These are phyloP conservation scores for Tanacetum coccineum DNA, from an alignment of 129 eudicot species.

Conservation along the genomic window DNA sequence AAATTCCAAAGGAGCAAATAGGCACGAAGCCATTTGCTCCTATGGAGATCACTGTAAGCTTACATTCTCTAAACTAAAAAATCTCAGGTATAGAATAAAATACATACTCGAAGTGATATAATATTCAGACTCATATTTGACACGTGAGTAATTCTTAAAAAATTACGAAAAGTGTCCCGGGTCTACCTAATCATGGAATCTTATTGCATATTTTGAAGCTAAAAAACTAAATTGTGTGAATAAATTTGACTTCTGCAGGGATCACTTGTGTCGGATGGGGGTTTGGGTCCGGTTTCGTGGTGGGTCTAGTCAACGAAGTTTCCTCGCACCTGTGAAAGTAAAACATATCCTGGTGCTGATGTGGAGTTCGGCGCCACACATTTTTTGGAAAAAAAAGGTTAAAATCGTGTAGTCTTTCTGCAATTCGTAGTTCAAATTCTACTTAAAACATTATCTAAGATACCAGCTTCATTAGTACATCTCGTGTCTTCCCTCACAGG, in stretches of 20 bases:
- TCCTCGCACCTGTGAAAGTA: not conserved
- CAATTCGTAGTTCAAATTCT: not conserved
- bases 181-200: not conserved
- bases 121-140: too few species aligned
- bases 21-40: slow-evolving; percentile 73
- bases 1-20: slow-evolving; percentile 69
- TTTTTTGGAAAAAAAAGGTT: not conserved
- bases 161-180: too few species aligned
- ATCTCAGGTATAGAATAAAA: too few species aligned
- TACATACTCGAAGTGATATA: not conserved
- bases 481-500: too few species aligned
- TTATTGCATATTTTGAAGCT: not conserved
- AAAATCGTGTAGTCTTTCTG: not conserved
- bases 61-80: not conserved
- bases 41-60: slow-evolving; percentile 81
- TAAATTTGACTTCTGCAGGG: slow-evolving; percentile 31
- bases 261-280: slow-evolving; percentile 29
- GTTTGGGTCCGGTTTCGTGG: slow-evolving; percentile 36
- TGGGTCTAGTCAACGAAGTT: slow-evolving; percentile 24
- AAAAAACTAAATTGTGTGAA: not conserved
- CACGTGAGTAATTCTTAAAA: too few species aligned
- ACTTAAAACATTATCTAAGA: not conserved
- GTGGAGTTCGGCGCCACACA: not conserved
- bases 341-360: not conserved
- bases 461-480: slow-evolving; percentile 16